Conservation (phyloP, 2,329 filamentous ascomycete species). For the Xylaria sp. region DNA sequence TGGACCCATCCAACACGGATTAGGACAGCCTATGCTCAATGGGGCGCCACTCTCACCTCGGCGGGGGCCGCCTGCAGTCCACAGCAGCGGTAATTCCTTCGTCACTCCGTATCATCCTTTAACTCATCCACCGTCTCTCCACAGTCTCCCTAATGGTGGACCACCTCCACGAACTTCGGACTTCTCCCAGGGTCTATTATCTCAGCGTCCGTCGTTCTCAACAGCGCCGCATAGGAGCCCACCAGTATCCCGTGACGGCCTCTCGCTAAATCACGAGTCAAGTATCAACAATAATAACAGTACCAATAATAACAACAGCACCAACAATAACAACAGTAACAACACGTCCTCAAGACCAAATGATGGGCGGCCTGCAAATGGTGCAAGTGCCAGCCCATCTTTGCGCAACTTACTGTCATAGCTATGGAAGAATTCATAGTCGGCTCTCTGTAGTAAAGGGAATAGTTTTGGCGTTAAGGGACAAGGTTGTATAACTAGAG, state of each 20-base stretch:
- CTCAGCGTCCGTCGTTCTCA: slow-evolving; percentile 56
- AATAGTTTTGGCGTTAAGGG: slow-evolving; percentile 45
- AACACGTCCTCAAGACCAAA: slow-evolving; percentile 50
- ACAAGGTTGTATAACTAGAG: slow-evolving; percentile 48
- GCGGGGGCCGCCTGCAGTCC: slow-evolving; percentile 56
- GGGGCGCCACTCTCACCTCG: slow-evolving; percentile 61
- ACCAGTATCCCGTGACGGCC: slow-evolving; percentile 56
- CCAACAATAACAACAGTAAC: slow-evolving; percentile 48
- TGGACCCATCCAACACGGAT: slow-evolving; percentile 57
- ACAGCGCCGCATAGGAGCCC: slow-evolving; percentile 60
- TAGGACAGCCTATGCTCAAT: slow-evolving; percentile 56
- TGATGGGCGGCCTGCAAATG: slow-evolving; percentile 50
- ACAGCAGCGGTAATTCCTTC: slow-evolving; percentile 55
- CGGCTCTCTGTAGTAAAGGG: slow-evolving; percentile 25
- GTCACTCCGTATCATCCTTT: slow-evolving; percentile 51
- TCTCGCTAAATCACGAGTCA: slow-evolving; percentile 48
- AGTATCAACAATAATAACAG: slow-evolving; percentile 48
- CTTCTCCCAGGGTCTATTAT: slow-evolving; percentile 58
- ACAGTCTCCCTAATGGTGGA: slow-evolving; percentile 54
- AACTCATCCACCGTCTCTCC: slow-evolving; percentile 46
- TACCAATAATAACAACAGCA: slow-evolving; percentile 47
- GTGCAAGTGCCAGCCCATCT: slow-evolving; percentile 82
- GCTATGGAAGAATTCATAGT: slow-evolving; percentile 30
- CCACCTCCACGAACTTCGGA: slow-evolving; percentile 58
- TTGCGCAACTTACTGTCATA: slow-evolving; percentile 77